phyloP scores from a whole-genome alignment of 1,284 basidiomycete species.

The Ustilago vetiveriae region DNA sequence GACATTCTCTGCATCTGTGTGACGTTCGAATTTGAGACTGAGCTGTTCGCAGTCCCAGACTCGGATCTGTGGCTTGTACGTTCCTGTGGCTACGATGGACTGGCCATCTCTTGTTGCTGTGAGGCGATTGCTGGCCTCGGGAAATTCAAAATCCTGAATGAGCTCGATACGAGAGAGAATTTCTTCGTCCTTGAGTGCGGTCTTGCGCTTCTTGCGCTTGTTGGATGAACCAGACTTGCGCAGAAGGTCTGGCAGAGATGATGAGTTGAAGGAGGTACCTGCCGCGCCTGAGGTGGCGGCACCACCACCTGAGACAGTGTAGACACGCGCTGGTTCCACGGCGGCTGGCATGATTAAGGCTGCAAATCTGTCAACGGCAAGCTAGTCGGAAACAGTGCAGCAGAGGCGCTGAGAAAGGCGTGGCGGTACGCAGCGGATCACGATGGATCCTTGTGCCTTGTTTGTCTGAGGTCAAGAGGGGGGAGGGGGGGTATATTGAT shows the following conservation, averaged over 20 bases:
- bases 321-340: conserved; percentile 61
- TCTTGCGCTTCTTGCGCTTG: conserved; percentile 62
- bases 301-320: conserved; percentile 61
- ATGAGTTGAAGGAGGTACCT: conserved; percentile 62
- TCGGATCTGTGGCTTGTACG: conserved; percentile 96
- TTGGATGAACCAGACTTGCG: conserved; percentile 62
- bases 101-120: conserved; percentile 90
- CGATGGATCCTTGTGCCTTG: too few species aligned
- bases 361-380: background rate
- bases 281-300: conserved; percentile 51
- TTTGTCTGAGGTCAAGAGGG: background rate
- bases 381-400: too few species aligned
- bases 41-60: conserved; percentile 95
- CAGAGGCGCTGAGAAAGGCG: too few species aligned
- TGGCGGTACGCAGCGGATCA: too few species aligned
- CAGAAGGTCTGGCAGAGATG: conserved; percentile 64
- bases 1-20: conserved; percentile 95
- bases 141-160: conserved; percentile 91
- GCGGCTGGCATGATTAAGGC: conserved; percentile 46
- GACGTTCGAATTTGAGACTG: conserved; percentile 92
- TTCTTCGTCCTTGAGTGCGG: conserved; percentile 52
- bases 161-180: conserved; percentile 62
- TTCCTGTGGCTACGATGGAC: conserved; percentile 91
- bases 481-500: background rate
- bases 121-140: conserved; percentile 91